phyloP scores from a whole-genome alignment of 2,329 filamentous ascomycete genomes.

The Nemania sp. region DNA sequence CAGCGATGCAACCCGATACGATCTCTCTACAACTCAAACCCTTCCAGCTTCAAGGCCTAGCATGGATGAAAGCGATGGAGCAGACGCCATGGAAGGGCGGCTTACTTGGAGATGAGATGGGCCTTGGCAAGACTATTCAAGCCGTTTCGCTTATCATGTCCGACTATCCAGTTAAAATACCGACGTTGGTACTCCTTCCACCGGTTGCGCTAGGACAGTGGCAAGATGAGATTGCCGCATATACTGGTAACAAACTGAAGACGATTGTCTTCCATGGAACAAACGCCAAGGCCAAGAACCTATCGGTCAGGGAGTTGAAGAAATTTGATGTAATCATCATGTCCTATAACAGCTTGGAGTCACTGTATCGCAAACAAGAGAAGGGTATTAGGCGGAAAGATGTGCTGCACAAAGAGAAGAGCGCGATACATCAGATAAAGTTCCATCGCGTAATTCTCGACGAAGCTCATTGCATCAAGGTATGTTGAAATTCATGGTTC shows the following conservation, averaged over 20 bases:
- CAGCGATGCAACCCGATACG: constrained; percentile 76
- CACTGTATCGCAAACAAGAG: constrained; percentile 89
- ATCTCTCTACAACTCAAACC: constrained; percentile 89
- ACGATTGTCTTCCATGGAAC: constrained; percentile 92
- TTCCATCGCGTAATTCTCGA: constrained; percentile 95
- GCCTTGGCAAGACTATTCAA: constrained; percentile 98
- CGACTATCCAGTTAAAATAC: constrained; percentile 85
- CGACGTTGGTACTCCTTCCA: constrained; percentile 88
- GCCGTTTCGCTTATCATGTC: constrained; percentile 99
- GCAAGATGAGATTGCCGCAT: constrained; percentile 81
- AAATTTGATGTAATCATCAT: constrained; percentile 96
- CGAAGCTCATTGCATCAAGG: constrained; percentile 94
- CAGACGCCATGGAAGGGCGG: constrained; percentile 87
- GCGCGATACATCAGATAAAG: constrained; percentile 82
- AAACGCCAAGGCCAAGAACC: constrained; percentile 82
- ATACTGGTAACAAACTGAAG: constrained; percentile 90
- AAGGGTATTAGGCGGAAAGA: constrained; percentile 88
- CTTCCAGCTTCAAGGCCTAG: constrained; percentile 92
- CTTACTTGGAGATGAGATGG: constrained; percentile 97
- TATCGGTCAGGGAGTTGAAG: constrained; percentile 79
- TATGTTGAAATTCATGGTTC: constrained; percentile 46
- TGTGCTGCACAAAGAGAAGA: constrained; percentile 82
- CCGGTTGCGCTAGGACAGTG: constrained; percentile 97
- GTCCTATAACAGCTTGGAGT: constrained; percentile 93
- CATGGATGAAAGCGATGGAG: constrained; percentile 96